Evolutionary conservation across 805 yeast genomes (phyloP).

Genomic region (Nakazawaea sp.): DNA sequence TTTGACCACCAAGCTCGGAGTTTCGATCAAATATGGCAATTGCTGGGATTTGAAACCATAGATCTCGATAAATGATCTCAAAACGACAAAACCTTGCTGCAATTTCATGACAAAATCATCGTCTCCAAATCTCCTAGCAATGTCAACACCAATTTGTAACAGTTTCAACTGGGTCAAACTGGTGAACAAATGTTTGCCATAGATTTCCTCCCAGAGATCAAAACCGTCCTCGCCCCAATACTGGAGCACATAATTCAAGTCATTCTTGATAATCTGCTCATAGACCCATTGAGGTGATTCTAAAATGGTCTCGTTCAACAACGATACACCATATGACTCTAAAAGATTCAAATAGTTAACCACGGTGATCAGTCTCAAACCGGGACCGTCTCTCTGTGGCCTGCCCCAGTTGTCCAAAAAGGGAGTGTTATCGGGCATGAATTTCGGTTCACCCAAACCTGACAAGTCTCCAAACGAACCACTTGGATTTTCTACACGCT

Average conservation of each 20-base stretch:
- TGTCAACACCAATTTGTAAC: conserved; percentile 44
- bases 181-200: conserved; percentile 75
- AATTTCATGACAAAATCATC: conserved; percentile 23
- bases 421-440: conserved; percentile 54
- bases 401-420: conserved; percentile 80
- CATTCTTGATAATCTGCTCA: conserved; percentile 45
- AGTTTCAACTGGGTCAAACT: conserved; percentile 69
- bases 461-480: conserved; percentile 48
- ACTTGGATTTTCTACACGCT: conserved; percentile 60
- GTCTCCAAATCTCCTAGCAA: conserved; percentile 27
- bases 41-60: conserved; percentile 33
- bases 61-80: conserved; percentile 30
- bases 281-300: conserved; percentile 14
- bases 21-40: conserved; percentile 60
- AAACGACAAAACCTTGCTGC: conserved; percentile 22
- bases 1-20: conserved; percentile 39
- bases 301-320: conserved; percentile 24
- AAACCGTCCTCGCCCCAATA: conserved; percentile 67
- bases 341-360: conserved; percentile 45
- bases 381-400: conserved; percentile 95
- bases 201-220: conserved; percentile 90
- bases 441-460: conserved; percentile 91
- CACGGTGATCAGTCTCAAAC: conserved; percentile 63
- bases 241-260: conserved; percentile 52
- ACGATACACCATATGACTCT: conserved; percentile 19